Percentiles rank a stretch among this genome's conserved stretches.
Conservation (phyloP, 352 stramenopile genomes). For the Phytophthora pistaciae region DNA sequence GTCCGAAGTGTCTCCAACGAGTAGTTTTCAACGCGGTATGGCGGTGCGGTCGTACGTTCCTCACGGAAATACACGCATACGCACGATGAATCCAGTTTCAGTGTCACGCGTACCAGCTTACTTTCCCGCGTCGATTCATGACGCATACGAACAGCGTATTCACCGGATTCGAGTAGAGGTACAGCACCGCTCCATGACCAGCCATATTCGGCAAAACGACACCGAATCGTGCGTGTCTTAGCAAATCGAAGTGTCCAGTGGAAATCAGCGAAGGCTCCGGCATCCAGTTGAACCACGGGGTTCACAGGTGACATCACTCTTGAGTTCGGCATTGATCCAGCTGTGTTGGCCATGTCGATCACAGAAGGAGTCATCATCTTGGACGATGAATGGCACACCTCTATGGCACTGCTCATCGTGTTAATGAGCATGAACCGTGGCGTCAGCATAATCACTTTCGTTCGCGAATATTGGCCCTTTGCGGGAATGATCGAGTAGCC, state of each 20-base stretch:
- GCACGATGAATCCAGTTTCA: conserved; percentile 82
- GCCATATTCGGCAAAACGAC: conserved; percentile 73
- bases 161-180: conserved; percentile 75
- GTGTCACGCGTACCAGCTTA: conserved; percentile 79
- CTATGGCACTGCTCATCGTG: conserved; percentile 67
- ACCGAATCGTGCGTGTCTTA: conserved; percentile 81
- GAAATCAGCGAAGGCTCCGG: conserved; percentile 85
- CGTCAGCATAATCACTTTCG: conserved; percentile 90
- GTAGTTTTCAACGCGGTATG: conserved; percentile 91
- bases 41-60: conserved; percentile 78
- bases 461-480: conserved; percentile 83
- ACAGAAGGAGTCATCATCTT: conserved; percentile 58
- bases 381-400: conserved; percentile 84
- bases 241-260: conserved; percentile 81
- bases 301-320: conserved; percentile 71
- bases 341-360: conserved; percentile 51
- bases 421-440: conserved; percentile 90
- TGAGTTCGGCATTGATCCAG: conserved; percentile 52
- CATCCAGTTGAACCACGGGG: conserved; percentile 72
- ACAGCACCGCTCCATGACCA: conserved; percentile 90
- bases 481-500: conserved; percentile 83
- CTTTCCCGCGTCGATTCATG: conserved; percentile 84
- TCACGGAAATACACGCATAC: conserved; percentile 87
- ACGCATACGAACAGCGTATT: conserved; percentile 86
- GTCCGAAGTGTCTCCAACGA: conserved; percentile 89